A percentile compares a stretch with the other conserved stretches of the same genome.
Conservation (phyloP, 306 rosid genomes). For the Prunus mume region DNA sequence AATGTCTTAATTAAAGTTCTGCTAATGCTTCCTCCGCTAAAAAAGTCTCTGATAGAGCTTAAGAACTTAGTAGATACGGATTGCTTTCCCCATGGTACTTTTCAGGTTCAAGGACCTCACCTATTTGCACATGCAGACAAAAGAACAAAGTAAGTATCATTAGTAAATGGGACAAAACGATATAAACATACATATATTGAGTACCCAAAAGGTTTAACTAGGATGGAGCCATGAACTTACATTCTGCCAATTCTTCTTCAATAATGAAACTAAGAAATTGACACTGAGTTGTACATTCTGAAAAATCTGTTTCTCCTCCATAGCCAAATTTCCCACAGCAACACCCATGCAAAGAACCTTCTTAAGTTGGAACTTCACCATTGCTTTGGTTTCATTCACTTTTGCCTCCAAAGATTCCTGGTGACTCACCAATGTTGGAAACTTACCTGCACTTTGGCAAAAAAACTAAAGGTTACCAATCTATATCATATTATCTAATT, state of each 20-base stretch:
- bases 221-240: constrained; percentile 33
- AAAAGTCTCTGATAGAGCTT: not conserved
- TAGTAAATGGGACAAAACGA: not conserved
- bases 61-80: constrained; percentile 44
- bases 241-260: constrained; percentile 85
- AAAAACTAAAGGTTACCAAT: not conserved
- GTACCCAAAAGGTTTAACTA: not conserved
- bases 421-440: constrained; percentile 64
- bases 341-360: constrained; percentile 88
- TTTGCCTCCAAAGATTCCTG: constrained; percentile 72
- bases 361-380: constrained; percentile 73
- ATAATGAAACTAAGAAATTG: constrained; percentile 66
- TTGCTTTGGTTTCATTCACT: constrained; percentile 70
- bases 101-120: constrained; percentile 64
- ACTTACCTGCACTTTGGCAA: constrained; percentile 50
- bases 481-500: no score
- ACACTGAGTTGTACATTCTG: constrained; percentile 73
- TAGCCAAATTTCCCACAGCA: constrained; percentile 67
- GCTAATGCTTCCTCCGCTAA: not conserved
- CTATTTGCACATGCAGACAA: constrained; percentile 29
- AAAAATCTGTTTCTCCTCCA: constrained; percentile 78
- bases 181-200: not conserved
- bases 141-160: not conserved
- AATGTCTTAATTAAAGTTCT: constrained; percentile 7
- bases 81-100: constrained; percentile 68